Percentiles rank a stretch among this genome's conserved stretches.
These are phyloP conservation scores for Cryptococcus wingfieldii DNA, from an alignment of 1,284 basidiomycete species.

Conservation along the genomic window DNA sequence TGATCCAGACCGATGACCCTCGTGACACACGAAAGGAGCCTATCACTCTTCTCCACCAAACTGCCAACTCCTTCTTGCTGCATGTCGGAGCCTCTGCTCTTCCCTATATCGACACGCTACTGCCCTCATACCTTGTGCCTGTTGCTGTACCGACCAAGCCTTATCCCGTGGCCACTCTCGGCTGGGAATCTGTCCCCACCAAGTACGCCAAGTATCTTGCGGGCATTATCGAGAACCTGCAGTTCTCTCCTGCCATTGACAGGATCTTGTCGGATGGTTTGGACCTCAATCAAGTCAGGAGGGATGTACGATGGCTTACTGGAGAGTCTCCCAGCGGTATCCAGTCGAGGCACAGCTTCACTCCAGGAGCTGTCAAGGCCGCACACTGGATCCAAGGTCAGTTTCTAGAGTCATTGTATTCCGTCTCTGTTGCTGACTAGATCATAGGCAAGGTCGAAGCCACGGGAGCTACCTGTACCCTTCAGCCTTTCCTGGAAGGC, in stretches of 20 bases:
- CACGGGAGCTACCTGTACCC: constrained; percentile 66
- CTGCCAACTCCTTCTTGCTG: constrained; percentile 29
- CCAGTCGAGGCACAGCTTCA: constrained; percentile 71
- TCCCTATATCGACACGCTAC: constrained; percentile 41
- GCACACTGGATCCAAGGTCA: constrained; percentile 68
- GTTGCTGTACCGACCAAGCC: constrained; percentile 37
- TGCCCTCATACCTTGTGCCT: constrained; percentile 41
- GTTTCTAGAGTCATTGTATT: neutral
- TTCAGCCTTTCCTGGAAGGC: constrained; percentile 61
- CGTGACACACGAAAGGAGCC: neutral
- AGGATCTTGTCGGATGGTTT: constrained; percentile 57
- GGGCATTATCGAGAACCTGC: constrained; percentile 40
- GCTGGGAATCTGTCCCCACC: constrained; percentile 31
- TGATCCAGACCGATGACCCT: neutral
- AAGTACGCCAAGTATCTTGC: constrained; percentile 37
- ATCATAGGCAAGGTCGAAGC: constrained; percentile 55
- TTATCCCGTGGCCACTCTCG: constrained; percentile 10
- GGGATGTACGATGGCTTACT: constrained; percentile 72
- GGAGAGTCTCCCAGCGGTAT: constrained; percentile 66
- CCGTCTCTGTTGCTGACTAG: neutral
- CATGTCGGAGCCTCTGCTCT: constrained; percentile 29
- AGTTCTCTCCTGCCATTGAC: constrained; percentile 37
- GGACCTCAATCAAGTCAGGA: constrained; percentile 58
- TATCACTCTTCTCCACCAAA: constrained; percentile 24
- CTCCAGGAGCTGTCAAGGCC: constrained; percentile 62